Base-by-base conservation (phyloP, 2,329 filamentous ascomycete species). In the Periconia digitata region DNA sequence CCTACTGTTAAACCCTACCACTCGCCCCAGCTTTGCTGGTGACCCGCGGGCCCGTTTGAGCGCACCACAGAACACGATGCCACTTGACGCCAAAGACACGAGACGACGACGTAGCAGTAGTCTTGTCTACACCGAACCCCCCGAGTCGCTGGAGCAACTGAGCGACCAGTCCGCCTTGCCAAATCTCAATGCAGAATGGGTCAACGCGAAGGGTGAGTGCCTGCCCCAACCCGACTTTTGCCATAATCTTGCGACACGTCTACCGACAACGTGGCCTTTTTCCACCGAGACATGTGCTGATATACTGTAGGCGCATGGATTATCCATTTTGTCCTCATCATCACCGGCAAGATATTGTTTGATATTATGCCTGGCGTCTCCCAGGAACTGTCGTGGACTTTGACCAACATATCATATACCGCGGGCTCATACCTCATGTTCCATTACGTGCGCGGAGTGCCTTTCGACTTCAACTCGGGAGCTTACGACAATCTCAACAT, bases 401-500 rank as follows among this genome's bases (percentile, higher is more conserved):
- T 99, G 60, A 96, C 92, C 73, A 99, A 99, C 75, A 95, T 97
- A 73, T 91, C 91, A 43, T 99, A 99, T 81, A 97, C 97, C 92
- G 89, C 94, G 67, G 92, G 91, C 66, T 96, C 92, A 36, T 99
- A 97, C 74, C 84, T 99, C 74, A 99, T 99, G 94, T 99, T 99
- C 76, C 94, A 99, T 76, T 96, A 90, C 80, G 94, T 99, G 61
- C 90, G 92, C 69, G 94, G 94, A 62, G 90, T 97, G 40, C 94
- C 94, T 6, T 99, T 99, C 70, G 94, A 99, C 74, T 99, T 99
- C 82, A 99, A 99, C 71, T 87, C 90, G 47, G 94, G 94, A 50
- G 94, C 94, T 62, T 99, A 97, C 74, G 94, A 99, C 80, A 97
- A 99, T 74, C 82, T 99, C 68, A 99, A 97, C 78, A 97, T 99